phyloP scores from a whole-genome alignment of 2,329 filamentous ascomycete species.

The Xylaria sp. region DNA sequence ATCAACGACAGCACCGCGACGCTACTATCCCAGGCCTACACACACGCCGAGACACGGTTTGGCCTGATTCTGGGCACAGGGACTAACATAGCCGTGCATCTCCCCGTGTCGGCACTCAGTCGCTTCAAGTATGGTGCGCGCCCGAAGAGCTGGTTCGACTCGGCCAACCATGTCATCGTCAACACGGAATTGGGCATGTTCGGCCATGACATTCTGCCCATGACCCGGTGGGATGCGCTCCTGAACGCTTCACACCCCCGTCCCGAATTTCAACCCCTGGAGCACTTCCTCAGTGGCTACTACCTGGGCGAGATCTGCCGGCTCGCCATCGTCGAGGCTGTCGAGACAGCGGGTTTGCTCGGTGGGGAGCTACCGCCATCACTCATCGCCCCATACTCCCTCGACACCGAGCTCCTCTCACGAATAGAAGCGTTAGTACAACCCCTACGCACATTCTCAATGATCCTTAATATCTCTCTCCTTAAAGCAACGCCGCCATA shows the following conservation, averaged over 20 bases:
- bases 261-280: slow-evolving; percentile 57
- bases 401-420: slow-evolving; percentile 71
- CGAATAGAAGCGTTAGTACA: slow-evolving; percentile 65
- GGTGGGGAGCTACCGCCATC: slow-evolving; percentile 67
- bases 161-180: slow-evolving; percentile 71
- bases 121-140: slow-evolving; percentile 67
- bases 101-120: slow-evolving; percentile 68
- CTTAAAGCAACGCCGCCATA: neutral
- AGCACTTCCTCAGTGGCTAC: slow-evolving; percentile 68
- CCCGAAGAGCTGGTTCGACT: slow-evolving; percentile 66
- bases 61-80: slow-evolving; percentile 75
- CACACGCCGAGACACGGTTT: slow-evolving; percentile 68
- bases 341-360: slow-evolving; percentile 64
- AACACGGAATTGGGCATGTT: slow-evolving; percentile 77
- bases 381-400: slow-evolving; percentile 63
- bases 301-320: slow-evolving; percentile 75
- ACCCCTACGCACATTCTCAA: slow-evolving; percentile 1
- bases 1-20: slow-evolving; percentile 76
- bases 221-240: slow-evolving; percentile 69
- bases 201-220: slow-evolving; percentile 66
- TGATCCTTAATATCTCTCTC: neutral
- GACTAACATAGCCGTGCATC: slow-evolving; percentile 72
- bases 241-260: slow-evolving; percentile 61
- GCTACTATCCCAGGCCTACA: slow-evolving; percentile 72
- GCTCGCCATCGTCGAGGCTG: slow-evolving; percentile 67